Base-by-base conservation (phyloP, 176 grass and related monocot species). In the Themeda triandra region DNA sequence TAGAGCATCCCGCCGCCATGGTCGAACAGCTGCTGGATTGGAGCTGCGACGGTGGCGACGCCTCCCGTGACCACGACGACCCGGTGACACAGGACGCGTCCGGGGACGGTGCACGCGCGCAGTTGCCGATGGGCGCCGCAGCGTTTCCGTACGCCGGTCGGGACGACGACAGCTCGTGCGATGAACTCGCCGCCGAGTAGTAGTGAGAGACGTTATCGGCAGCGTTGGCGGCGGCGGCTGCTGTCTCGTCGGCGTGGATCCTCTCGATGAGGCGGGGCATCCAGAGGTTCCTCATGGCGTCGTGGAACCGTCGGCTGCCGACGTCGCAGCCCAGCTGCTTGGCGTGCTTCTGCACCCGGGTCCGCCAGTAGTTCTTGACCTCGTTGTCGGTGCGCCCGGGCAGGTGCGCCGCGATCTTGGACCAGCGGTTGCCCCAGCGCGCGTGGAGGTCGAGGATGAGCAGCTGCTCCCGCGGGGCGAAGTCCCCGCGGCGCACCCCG, bases 391-490 rank as follows among this genome's bases (percentile, higher is more conserved):
- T 97, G 79, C 94, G 82, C 6, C 91, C 94, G 0, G 94, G 94
- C 19, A 97, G 33, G 32, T 92, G 59, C 73, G 89, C 82, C 1
- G 94, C 94, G 66, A 97, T 97, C 89, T 84, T 92, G 41, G 91
- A 92, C 94, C 94, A 97, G 59, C 95, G 92, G 77, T 92, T 97
- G 69, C 95, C 95, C 95, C 95, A 97, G n/a, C 95, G 95, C 4
- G 76, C 86, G 76, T 97, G 95, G 80, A 97, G 90, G 67, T 97
- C 92, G 9, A 97, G 92, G 88, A 97, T 91, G 88, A 97, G 90
- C 73, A 97, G 90, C 68, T 97, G 95, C 90, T 97, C 95, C 64
- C 77, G 77, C 24, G 92, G 90, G 54, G 86, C 91, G 88, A 97
- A 94, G 40, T 86, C 93, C 10, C 95, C 95, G 28, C 90, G 95